Conservation (phyloP, 495 filamentous ascomycete genomes). For the Aspergillus egyptiacus region DNA sequence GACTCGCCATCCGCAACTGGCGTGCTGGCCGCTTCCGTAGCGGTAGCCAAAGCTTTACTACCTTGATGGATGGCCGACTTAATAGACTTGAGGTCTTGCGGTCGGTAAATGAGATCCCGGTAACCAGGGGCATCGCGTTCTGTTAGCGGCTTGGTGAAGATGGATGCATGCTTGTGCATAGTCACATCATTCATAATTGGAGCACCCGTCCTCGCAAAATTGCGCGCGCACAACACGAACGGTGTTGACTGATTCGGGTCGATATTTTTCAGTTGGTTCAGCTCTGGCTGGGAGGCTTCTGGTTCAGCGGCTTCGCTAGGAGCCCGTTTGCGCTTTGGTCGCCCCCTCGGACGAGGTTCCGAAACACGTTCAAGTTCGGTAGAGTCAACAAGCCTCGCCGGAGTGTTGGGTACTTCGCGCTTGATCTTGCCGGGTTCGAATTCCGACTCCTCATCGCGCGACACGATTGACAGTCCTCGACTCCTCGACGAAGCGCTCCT, state of each 20-base stretch:
- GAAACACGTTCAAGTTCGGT: conserved; percentile 37
- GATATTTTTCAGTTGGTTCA: conserved; percentile 27
- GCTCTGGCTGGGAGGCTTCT: conserved; percentile 24
- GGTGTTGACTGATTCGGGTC: conserved; percentile 47
- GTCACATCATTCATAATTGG: conserved; percentile 81
- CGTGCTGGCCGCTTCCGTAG: conserved; percentile 47
- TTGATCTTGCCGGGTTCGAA: conserved; percentile 54
- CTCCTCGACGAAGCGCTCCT: conserved; percentile 53
- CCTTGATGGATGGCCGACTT: conserved; percentile 71
- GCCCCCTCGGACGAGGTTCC: conserved; percentile 28
- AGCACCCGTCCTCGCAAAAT: conserved; percentile 69
- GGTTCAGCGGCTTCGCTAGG: conserved; percentile 32
- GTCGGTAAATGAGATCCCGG: conserved; percentile 73
- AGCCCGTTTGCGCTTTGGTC: conserved; percentile 38
- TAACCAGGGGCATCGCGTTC: conserved; percentile 86
- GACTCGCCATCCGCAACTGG: conserved; percentile 43
- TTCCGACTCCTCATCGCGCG: conserved; percentile 50
- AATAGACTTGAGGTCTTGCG: conserved; percentile 86
- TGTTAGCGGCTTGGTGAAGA: conserved; percentile 77
- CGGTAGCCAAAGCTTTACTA: conserved; percentile 63
- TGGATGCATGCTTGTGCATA: conserved; percentile 79
- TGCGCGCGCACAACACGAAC: conserved; percentile 63
- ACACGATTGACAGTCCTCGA: conserved; percentile 53
- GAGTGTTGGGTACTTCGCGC: conserved; percentile 57
- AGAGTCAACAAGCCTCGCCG: conserved; percentile 35